Conservation (phyloP, 345 rosid genomes). For the Eucalyptus polybractea region DNA sequence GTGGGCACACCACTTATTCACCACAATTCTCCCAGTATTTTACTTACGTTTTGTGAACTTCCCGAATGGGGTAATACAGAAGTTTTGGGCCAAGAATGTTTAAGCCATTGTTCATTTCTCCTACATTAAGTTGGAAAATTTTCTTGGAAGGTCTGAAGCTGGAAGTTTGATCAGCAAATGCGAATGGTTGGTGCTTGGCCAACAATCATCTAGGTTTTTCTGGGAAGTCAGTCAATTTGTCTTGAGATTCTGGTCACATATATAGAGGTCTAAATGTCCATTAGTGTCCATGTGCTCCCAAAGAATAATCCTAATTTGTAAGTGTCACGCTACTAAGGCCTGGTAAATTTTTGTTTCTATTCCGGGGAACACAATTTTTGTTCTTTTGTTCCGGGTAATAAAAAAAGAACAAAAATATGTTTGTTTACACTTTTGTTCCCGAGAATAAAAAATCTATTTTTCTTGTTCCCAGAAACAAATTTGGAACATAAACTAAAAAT, state of each 20-base stretch:
- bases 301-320: background rate
- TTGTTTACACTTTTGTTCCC: too few relatives aligned
- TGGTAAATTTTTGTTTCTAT: too few relatives aligned
- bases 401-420: too few relatives aligned
- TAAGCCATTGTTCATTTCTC: background rate
- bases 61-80: background rate
- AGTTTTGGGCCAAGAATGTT: background rate
- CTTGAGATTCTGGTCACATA: background rate
- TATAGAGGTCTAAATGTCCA: background rate
- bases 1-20: background rate
- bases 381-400: too few relatives aligned
- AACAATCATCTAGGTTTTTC: background rate
- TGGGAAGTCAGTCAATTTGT: background rate
- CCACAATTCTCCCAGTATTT: background rate
- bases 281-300: background rate
- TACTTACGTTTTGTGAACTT: background rate
- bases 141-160: background rate
- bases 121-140: background rate
- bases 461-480: rapidly evolving
- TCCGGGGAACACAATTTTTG: too few relatives aligned
- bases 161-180: background rate
- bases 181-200: background rate
- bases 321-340: too few relatives aligned
- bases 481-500: rapidly evolving
- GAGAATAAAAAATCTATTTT: too few relatives aligned